Conservation (phyloP, 1,284 basidiomycete genomes). For the Entoloma clypeatum region DNA sequence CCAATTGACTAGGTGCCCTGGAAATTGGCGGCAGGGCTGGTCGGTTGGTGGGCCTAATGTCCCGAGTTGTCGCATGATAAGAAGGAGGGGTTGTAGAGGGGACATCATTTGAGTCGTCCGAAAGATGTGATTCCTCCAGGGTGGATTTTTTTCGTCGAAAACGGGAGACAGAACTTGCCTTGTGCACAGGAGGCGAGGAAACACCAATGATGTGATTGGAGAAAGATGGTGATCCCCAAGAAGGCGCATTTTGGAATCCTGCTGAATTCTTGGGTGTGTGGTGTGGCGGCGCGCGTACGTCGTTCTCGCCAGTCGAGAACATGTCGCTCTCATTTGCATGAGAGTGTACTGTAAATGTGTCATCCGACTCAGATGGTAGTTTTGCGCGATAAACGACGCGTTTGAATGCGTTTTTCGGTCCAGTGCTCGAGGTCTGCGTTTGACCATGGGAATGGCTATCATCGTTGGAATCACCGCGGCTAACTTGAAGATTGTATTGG, state of each 20-base stretch:
- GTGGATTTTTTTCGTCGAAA: neutral
- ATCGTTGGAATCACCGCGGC: slow-evolving; percentile 1
- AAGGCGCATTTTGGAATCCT: too few species aligned
- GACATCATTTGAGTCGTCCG: slow-evolving; percentile 17
- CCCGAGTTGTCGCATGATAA: slow-evolving; percentile 42
- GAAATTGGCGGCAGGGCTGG: neutral
- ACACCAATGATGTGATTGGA: too few species aligned
- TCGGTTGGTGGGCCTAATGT: slow-evolving; percentile 13
- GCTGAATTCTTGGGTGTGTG: too few species aligned
- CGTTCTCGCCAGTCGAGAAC: slow-evolving; percentile 4
- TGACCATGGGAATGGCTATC: neutral
- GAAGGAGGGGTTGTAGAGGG: slow-evolving; percentile 50
- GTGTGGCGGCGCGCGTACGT: too few species aligned
- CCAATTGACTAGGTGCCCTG: neutral
- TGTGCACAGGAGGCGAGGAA: too few species aligned
- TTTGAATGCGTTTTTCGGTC: slow-evolving; percentile 5
- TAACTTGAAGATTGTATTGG: slow-evolving; percentile 40
- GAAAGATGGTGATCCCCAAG: too few species aligned
- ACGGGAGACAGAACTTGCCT: neutral
- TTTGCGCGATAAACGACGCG: slow-evolving; percentile 6
- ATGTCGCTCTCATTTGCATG: slow-evolving; percentile 13
- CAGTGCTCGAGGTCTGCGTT: slow-evolving; percentile 1
- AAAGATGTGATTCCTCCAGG: slow-evolving; percentile 15
- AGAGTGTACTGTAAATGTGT: slow-evolving; percentile 21
- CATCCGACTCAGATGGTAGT: slow-evolving; percentile 9